Percentiles rank a stretch among this genome's conserved stretches.
Evolutionary conservation across 257 asterid species (phyloP).

Genomic region (Scutellaria baicalensis): DNA sequence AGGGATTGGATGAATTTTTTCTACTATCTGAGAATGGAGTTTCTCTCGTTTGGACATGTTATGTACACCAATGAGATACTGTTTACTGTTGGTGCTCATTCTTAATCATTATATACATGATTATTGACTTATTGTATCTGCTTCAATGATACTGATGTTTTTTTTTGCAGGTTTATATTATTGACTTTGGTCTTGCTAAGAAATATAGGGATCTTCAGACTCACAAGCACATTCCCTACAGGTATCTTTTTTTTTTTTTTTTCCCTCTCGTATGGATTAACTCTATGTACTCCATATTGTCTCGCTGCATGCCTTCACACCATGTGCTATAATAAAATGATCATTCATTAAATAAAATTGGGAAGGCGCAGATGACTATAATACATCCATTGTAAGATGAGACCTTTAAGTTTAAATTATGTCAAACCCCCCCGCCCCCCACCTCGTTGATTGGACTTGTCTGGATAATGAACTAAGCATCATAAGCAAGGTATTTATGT

Average conservation of each 20-base stretch:
- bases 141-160: constrained; percentile 1
- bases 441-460: neutral
- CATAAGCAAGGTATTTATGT: neutral
- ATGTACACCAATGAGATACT: neutral
- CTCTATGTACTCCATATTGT: neutral
- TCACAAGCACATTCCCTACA: constrained; percentile 80
- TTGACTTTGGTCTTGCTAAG: constrained; percentile 91
- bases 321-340: neutral
- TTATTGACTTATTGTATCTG: neutral
- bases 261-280: neutral
- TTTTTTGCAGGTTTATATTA: constrained; percentile 61
- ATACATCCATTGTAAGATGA: neutral
- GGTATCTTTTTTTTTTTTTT: constrained; percentile 27
- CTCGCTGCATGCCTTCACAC: neutral
- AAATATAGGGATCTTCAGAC: constrained; percentile 69
- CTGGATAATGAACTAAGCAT: neutral
- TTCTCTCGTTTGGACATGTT: neutral
- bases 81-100: neutral
- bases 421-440: no score
- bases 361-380: neutral
- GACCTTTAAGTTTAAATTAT: neutral
- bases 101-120: neutral
- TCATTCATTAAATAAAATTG: neutral
- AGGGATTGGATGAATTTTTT: neutral
- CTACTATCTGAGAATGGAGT: neutral